Evolutionary conservation across 345 rosid species (phyloP), one percentile per base, ranked within the genome.

Genomic region (Turritis glabra): DNA sequence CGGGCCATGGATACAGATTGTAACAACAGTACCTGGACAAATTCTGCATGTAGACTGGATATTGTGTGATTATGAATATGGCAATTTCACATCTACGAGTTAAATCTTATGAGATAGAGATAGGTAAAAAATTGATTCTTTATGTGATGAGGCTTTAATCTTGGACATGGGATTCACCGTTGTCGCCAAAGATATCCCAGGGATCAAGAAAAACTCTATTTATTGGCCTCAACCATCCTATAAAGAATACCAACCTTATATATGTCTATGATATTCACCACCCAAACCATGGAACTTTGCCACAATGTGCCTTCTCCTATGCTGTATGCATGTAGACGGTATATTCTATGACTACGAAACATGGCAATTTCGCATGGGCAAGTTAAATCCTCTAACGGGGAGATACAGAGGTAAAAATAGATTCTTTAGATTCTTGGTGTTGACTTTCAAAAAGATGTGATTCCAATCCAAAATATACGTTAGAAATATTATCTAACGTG

Each of bases 141-240:
- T 58, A 38, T 30, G 48, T 3, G 30, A 60, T 60, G 48, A 8
- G 7, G 65, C n/a, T n/a, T n/a, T n/a, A n/a, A n/a, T n/a, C n/a
- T 38, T 60, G 48, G 65, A 37, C 65, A 13, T 60, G 12, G 48
- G 48, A 37, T 22, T 12, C 12, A 60, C 30, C 6, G 35, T 67
- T 66, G n/a, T 67, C n/a, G 60, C 72, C 32, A 23, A 51, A 23
- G 72, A 67, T 25, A 67, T 38, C 7, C 17, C 72, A n/a, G 61
- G 61, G 37, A 35, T 37, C 5, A 67, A 37, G 61, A 52, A 58
- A 52, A 67, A 52, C 51, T 67, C 71, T 3, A 52, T 35, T 25
- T 52, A 67, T 37, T 46, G 41, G 41, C 68, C 22, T 22, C 32
- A 1, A 47, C 23, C 52, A 47, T 47, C 22, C 50, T 23, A 21